phyloP scores from a whole-genome alignment of 2,329 filamentous ascomycete genomes.

The Gnomoniopsis smithogilvyi region DNA sequence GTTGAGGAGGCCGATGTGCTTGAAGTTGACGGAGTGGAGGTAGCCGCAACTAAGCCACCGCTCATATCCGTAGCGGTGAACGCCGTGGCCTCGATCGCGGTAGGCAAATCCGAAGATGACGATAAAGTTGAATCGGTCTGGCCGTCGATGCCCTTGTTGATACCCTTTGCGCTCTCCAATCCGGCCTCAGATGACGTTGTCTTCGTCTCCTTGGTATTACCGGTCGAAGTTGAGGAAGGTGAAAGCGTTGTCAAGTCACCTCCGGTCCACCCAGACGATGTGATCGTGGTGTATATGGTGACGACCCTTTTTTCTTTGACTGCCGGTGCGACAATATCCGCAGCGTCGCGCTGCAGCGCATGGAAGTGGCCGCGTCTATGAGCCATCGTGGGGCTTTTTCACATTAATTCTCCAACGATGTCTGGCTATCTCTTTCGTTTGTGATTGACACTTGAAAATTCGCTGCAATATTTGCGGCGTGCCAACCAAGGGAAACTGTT shows the following conservation, averaged over 20 bases:
- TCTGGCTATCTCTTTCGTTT: neutral
- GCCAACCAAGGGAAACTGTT: constrained; percentile 1
- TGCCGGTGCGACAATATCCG: neutral
- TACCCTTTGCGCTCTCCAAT: neutral
- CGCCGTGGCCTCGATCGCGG: constrained; percentile 1
- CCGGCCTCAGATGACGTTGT: constrained; percentile 1
- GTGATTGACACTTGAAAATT: neutral
- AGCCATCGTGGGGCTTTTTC: constrained; percentile 9
- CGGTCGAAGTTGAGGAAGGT: constrained; percentile 20
- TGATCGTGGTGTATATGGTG: constrained; percentile 31
- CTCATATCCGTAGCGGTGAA: neutral
- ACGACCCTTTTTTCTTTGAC: constrained; percentile 10
- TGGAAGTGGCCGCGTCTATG: constrained; percentile 12
- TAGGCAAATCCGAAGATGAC: neutral
- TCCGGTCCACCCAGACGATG: constrained; percentile 16
- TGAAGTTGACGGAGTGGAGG: neutral
- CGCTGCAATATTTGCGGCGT: neutral
- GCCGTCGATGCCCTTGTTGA: neutral
- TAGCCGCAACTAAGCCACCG: constrained; percentile 3
- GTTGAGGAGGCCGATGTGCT: neutral
- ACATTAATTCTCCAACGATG: neutral
- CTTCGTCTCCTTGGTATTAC: constrained; percentile 15
- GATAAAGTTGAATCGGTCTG: neutral
- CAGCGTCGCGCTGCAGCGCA: neutral
- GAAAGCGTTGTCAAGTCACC: constrained; percentile 17